Conservation (phyloP, 768 basidiomycete species). For the Royoungia palumana region DNA sequence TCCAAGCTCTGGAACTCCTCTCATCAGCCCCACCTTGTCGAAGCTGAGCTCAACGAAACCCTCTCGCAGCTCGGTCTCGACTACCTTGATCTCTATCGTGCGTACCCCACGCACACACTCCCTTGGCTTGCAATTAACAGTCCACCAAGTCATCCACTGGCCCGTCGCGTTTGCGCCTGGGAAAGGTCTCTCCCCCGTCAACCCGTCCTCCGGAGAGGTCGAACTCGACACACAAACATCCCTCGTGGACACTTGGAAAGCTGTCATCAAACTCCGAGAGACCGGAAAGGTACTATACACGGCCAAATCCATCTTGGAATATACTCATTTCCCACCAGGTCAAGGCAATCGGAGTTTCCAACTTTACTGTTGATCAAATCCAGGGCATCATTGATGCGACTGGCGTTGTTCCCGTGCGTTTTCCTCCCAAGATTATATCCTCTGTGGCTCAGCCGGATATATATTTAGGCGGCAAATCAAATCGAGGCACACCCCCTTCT, state of each 20-base stretch:
- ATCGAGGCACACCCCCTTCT: constrained; percentile 81
- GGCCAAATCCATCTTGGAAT: neutral
- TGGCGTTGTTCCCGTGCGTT: constrained; percentile 64
- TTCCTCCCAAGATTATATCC: neutral
- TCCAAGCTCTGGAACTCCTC: constrained; percentile 81
- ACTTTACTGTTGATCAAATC: constrained; percentile 67
- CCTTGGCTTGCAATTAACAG: neutral
- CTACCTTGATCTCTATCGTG: constrained; percentile 81
- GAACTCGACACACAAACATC: constrained; percentile 56
- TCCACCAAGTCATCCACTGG: constrained; percentile 69
- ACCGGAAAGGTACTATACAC: constrained; percentile 55
- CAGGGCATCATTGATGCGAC: constrained; percentile 67
- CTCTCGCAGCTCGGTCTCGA: constrained; percentile 66
- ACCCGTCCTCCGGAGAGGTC: constrained; percentile 40
- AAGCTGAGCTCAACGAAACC: constrained; percentile 74
- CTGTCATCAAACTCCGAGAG: constrained; percentile 66
- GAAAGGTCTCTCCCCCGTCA: constrained; percentile 50
- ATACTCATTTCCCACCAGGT: constrained; percentile 38
- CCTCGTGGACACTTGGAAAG: constrained; percentile 82
- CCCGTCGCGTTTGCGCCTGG: constrained; percentile 66
- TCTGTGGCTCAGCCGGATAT: neutral
- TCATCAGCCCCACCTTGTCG: constrained; percentile 63
- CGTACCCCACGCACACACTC: constrained; percentile 23
- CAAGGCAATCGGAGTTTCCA: constrained; percentile 74
- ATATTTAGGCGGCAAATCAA: constrained; percentile 61